Conservation (phyloP, 208 protist species). For the Histomonas meleagridis region DNA sequence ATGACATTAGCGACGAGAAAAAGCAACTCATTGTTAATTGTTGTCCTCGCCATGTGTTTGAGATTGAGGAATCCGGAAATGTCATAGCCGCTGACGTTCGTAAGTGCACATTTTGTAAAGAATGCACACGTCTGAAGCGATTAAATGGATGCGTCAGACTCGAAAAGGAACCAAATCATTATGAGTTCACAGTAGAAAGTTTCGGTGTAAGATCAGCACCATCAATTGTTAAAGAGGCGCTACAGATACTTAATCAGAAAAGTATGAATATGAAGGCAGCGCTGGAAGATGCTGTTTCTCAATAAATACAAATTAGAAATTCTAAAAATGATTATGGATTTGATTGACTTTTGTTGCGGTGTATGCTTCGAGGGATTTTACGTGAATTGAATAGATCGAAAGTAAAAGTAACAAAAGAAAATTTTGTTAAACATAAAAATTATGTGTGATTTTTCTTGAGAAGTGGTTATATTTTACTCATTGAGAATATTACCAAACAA, state of each 20-base stretch:
- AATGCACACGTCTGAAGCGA: not conserved
- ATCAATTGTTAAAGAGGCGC: not conserved
- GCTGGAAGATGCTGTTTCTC: not conserved
- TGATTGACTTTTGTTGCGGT: no score
- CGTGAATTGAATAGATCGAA: no score
- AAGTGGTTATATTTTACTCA: no score
- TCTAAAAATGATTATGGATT: no score
- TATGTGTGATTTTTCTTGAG: no score
- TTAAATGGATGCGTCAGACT: not conserved
- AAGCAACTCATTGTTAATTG: not conserved
- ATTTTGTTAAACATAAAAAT: no score
- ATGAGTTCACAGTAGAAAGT: not conserved
- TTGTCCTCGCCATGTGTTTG: not conserved
- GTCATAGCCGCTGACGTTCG: not conserved
- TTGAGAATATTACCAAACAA: no score
- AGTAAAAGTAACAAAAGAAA: no score
- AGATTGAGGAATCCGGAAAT: not conserved
- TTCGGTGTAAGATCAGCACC: not conserved
- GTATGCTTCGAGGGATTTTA: no score
- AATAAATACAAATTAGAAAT: no score
- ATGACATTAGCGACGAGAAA: not conserved
- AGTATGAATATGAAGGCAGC: not conserved
- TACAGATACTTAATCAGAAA: not conserved
- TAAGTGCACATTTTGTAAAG: not conserved
- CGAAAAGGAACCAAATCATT: not conserved